These are phyloP conservation scores for Oryza coarctata DNA, from an alignment of 176 grass and related monocot species.

Conservation along the genomic window DNA sequence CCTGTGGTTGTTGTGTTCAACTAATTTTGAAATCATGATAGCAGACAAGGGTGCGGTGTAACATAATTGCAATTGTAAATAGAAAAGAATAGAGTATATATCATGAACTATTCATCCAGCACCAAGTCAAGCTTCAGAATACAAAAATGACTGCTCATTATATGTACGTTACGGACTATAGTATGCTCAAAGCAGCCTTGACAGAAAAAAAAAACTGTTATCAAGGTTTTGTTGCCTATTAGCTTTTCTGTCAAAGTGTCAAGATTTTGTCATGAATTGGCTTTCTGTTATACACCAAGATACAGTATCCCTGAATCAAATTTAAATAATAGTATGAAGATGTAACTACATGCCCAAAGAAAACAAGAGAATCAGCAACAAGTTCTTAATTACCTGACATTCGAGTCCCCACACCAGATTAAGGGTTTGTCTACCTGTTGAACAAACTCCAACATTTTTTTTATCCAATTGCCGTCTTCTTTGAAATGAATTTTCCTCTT, in stretches of 20 bases:
- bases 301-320: not conserved
- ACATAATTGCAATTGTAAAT: not conserved
- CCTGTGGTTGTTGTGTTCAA: not conserved
- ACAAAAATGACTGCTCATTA: not conserved
- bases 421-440: slow-evolving; percentile 73
- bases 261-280: not conserved
- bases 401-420: slow-evolving; percentile 95
- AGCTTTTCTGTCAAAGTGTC: not conserved
- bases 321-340: not conserved
- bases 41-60: not conserved
- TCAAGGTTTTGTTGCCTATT: not conserved
- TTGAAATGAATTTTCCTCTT: slow-evolving; percentile 93
- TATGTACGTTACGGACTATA: not conserved
- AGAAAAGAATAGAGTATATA: not conserved
- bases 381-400: slow-evolving; percentile 71
- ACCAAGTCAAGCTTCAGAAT: not conserved
- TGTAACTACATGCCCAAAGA: not conserved
- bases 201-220: not conserved
- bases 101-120: too few relatives aligned
- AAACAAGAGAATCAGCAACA: slow-evolving; percentile 5
- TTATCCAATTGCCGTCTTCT: slow-evolving; percentile 98
- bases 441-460: slow-evolving; percentile 90
- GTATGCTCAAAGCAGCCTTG: not conserved
- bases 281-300: slow-evolving; percentile 1
- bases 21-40: not conserved